Conservation (phyloP, 1,139 yeast species). For the Yamadazyma trypodendri region DNA sequence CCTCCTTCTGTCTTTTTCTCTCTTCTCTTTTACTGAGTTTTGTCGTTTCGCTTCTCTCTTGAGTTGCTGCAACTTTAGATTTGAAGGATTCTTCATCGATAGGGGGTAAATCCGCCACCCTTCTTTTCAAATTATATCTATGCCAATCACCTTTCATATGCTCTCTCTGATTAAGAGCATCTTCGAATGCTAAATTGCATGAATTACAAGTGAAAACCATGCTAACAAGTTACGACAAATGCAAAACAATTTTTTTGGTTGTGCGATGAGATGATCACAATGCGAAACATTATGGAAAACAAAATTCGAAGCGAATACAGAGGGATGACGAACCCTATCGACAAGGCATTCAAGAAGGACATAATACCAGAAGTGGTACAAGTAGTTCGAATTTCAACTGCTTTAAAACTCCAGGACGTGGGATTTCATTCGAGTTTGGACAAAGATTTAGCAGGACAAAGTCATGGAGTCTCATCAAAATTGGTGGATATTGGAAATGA, state of each 20-base stretch:
- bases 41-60: constrained; percentile 20
- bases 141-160: constrained; percentile 78
- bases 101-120: constrained; percentile 59
- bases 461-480: constrained; percentile 42
- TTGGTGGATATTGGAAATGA: constrained; percentile 55
- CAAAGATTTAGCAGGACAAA: constrained; percentile 37
- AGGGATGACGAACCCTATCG: constrained; percentile 2
- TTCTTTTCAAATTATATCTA: constrained; percentile 58
- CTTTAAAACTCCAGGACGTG: constrained; percentile 78
- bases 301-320: not conserved
- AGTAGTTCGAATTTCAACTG: constrained; percentile 67
- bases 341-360: constrained; percentile 13
- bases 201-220: constrained; percentile 45
- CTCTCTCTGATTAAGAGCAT: constrained; percentile 40
- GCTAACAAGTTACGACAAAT: not conserved
- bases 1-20: constrained; percentile 65
- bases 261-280: constrained; percentile 16
- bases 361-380: constrained; percentile 46
- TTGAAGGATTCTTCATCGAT: constrained; percentile 50
- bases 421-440: constrained; percentile 74
- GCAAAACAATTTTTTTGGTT: constrained; percentile 6
- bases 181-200: constrained; percentile 40
- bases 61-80: constrained; percentile 39
- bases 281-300: not conserved
- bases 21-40: constrained; percentile 60